These are phyloP conservation scores for Oryza nivara DNA, from an alignment of 176 grass and related monocot species.

Conservation along the genomic window DNA sequence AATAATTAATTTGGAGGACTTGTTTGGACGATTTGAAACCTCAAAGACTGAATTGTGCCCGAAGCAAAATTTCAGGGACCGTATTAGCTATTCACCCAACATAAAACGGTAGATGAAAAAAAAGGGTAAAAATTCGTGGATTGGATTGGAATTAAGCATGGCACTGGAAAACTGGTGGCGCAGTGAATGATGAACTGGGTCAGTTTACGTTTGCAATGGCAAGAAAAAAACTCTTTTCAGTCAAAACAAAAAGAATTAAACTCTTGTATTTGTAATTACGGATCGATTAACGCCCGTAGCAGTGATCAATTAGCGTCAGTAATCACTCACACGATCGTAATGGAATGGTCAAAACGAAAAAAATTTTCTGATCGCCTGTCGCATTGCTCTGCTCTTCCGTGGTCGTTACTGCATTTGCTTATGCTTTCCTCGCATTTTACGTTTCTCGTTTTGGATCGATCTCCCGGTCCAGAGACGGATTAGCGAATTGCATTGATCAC, in stretches of 20 bases:
- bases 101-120: background rate
- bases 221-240: background rate
- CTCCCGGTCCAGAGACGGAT: background rate
- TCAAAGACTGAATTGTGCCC: too few species aligned
- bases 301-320: background rate
- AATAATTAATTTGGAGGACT: too few species aligned
- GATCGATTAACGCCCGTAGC: background rate
- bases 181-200: too few species aligned
- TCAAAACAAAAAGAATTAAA: too few species aligned
- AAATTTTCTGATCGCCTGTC: background rate
- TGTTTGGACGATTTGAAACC: too few species aligned
- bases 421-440: background rate
- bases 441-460: background rate
- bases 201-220: conserved; percentile 15
- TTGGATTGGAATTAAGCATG: conserved; percentile 38
- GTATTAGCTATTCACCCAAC: too few species aligned
- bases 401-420: background rate
- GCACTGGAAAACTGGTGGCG: too few species aligned
- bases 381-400: background rate
- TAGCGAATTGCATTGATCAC: background rate
- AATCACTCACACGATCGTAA: background rate
- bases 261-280: background rate
- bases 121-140: conserved; percentile 36
- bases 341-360: background rate
- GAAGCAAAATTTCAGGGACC: too few species aligned